These are phyloP conservation scores for Kodamaea laetipori DNA, from an alignment of 805 yeast genomes.

Conservation along the genomic window DNA sequence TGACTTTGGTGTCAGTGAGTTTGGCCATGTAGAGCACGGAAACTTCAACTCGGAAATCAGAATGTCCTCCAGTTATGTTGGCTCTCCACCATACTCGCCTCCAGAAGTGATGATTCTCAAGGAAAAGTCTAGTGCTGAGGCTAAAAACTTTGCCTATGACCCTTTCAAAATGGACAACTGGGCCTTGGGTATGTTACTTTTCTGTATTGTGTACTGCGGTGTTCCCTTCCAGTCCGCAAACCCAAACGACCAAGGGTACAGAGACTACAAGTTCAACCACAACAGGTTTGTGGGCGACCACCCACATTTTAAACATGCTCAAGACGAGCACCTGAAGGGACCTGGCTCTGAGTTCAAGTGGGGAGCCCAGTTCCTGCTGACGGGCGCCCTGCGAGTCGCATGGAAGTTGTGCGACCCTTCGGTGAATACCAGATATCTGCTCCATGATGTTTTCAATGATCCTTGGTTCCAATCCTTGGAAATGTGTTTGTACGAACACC, in stretches of 20 bases:
- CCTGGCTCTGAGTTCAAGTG: conserved; percentile 75
- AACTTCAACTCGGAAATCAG: conserved; percentile 48
- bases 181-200: conserved; percentile 70
- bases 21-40: conserved; percentile 56
- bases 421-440: conserved; percentile 51
- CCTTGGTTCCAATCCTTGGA: conserved; percentile 64
- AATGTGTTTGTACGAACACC: conserved; percentile 58
- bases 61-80: conserved; percentile 54
- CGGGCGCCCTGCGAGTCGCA: conserved; percentile 66
- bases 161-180: conserved; percentile 72
- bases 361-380: conserved; percentile 60
- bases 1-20: conserved; percentile 76
- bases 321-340: conserved; percentile 44
- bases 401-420: conserved; percentile 76
- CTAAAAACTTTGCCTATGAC: conserved; percentile 51
- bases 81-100: conserved; percentile 80
- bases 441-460: conserved; percentile 57
- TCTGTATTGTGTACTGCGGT: conserved; percentile 57
- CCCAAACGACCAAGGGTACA: conserved; percentile 49
- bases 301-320: conserved; percentile 51
- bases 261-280: conserved; percentile 58
- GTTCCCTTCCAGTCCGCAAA: conserved; percentile 61
- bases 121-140: conserved; percentile 32
- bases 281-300: conserved; percentile 41
- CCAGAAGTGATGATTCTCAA: conserved; percentile 69